Evolutionary conservation across 352 stramenopile genomes (phyloP), one percentile per base, ranked within the genome.

Genomic region (Phytophthora foliorum): DNA sequence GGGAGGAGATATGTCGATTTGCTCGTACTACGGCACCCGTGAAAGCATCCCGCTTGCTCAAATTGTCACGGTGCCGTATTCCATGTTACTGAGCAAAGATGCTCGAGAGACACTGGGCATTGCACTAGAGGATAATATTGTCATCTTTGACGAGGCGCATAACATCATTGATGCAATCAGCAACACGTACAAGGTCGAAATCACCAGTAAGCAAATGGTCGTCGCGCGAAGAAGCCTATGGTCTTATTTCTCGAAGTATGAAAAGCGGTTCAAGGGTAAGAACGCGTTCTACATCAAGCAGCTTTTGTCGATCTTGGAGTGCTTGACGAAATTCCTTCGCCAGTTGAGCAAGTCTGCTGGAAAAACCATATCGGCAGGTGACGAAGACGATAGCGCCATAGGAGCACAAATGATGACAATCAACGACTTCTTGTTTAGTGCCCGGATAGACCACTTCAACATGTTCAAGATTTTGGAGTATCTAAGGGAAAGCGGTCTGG

Each of bases 61-160:
- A 68, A 75, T 97, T 8, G 74, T 97, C 19, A 87, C 89, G 2
- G 91, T 99, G 72, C 96, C 96, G 22, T 99, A 99, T 74, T 89
- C 87, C 11, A 93, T 98, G 80, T 66, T 99, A 19, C 78, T 99
- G 16, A 97, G 94, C 63, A 92, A 95, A 61, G 80, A 94, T 44
- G 94, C 92, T 32, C 86, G 96, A 11, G 90, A 97, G 52, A 96
- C 94, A 7, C 55, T 99, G 41, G 91, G 91, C 0, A 88, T 99
- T 21, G 60, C 84, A 13, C 61, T 99, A 9, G 80, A 95, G 27
- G 78, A 88, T 51, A 97, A 89, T 45, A 90, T 99, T 9, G 89
- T 99, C 16, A 84, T 99, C 10, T 91, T 99, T 41, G 98, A 99
- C 74, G 98, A 99, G 75, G 98, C 98, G 16, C 98, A 99, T 78